Base-by-base conservation (phyloP, 1,139 yeast species). In the Geotrichum europaeum region DNA sequence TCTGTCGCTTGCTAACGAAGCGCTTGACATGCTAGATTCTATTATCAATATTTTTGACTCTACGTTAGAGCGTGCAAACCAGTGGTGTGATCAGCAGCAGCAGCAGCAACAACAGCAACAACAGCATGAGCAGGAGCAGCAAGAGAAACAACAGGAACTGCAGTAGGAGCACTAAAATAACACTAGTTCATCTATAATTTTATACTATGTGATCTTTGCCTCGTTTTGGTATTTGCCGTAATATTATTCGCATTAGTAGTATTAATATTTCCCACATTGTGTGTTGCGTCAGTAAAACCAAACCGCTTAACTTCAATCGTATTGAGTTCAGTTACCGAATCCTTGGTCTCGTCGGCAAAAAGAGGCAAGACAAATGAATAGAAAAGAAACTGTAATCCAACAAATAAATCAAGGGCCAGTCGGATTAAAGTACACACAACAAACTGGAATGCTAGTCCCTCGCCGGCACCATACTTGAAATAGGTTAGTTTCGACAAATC, bases 1-100 rank as follows among this genome's bases (percentile, higher is more conserved):
- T 1, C 76, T 94, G 53, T 81, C 88, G 10, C 79, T 94, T 64
- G 97, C 98, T 0, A 87, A 87, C 66, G 99, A 94, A 73, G 86
- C 96, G 0, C 77, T 94, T 60, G 96, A 88, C 54, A 90, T 92
- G 92, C 86, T 94, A 54, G 81, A 87, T 53, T 87, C 87, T 64
- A 85, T 94, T 43, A 90, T 91, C 64, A 81, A 81, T 56, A 92
- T 91, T 10, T 91, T 95, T 65, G 92, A 87, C 70, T 92, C 87
- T 51, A 91, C 92, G 60, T 77, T 94, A 62, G 87, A 83, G 56
- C 84, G 85, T 65, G 97, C 97, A 0, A 97, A 92, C 71, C 76
- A n/a, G 22, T 40, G 47, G 47, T 40, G 47, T n/a, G 20, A 40
- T n/a, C 47, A 40, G 18, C 47, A 40, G 13, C 47, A 40, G 22